These are phyloP conservation scores for Sisymbrium altissimum DNA, from an alignment of 345 rosid species.

Conservation along the genomic window DNA sequence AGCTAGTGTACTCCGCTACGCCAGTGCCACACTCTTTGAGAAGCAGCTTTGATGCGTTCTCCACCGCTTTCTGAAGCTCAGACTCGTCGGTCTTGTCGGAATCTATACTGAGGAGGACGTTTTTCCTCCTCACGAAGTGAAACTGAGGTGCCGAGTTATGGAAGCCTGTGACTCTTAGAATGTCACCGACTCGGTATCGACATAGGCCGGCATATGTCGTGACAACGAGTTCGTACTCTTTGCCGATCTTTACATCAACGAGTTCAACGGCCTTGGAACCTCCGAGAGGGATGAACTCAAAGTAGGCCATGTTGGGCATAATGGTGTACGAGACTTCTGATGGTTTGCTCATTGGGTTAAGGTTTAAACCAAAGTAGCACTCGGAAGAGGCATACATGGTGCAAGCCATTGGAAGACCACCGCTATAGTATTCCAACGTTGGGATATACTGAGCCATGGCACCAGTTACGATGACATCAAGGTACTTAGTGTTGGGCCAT, in stretches of 20 bases:
- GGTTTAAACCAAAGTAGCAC: slow-evolving; percentile 87
- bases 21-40: slow-evolving; percentile 48
- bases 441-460: slow-evolving; percentile 98
- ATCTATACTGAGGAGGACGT: slow-evolving; percentile 85
- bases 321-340: slow-evolving; percentile 84
- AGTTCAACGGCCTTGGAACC: slow-evolving; percentile 47
- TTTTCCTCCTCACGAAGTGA: slow-evolving; percentile 78
- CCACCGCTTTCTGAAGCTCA: slow-evolving; percentile 75
- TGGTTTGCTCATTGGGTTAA: slow-evolving; percentile 82
- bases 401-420: slow-evolving; percentile 78
- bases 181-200: slow-evolving; percentile 91
- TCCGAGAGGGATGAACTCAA: slow-evolving; percentile 78
- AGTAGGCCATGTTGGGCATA: slow-evolving; percentile 97
- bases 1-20: slow-evolving; percentile 93
- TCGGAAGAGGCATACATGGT: slow-evolving; percentile 98
- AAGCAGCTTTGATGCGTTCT: slow-evolving; percentile 52
- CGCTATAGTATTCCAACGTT: slow-evolving; percentile 84
- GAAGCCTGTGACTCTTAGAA: slow-evolving; percentile 86
- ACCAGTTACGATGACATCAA: slow-evolving; percentile 92
- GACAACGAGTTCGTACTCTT: slow-evolving; percentile 86
- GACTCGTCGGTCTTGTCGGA: slow-evolving; percentile 93
- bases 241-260: slow-evolving; percentile 71
- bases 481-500: slow-evolving; percentile 89
- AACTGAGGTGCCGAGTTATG: slow-evolving; percentile 92
- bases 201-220: slow-evolving; percentile 82